Percentiles rank a stretch among this genome's conserved stretches.
Evolutionary conservation across 1,139 yeast species (phyloP).

Genomic region (Suhomyces chickasaworum): DNA sequence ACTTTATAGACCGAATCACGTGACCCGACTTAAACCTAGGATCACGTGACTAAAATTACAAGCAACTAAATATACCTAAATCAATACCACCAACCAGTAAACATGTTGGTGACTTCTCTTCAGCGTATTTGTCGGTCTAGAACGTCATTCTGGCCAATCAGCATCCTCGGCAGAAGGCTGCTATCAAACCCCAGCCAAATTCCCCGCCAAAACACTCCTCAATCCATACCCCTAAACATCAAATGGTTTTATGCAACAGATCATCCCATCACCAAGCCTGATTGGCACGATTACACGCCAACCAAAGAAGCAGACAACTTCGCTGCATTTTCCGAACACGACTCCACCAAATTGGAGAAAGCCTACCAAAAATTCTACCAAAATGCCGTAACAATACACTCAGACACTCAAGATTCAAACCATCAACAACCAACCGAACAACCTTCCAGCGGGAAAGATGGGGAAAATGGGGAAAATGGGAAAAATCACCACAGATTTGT

Average conservation of each 20-base stretch:
- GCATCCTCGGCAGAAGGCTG: too few relatives aligned
- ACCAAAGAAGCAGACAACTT: constrained; percentile 59
- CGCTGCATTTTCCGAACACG: constrained; percentile 66
- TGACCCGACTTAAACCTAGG: too few relatives aligned
- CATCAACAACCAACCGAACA: not conserved
- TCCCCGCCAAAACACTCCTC: not conserved
- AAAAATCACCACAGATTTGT: constrained; percentile 1
- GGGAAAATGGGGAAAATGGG: too few relatives aligned
- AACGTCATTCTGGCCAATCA: not conserved
- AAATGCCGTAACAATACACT: not conserved
- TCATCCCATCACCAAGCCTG: constrained; percentile 68
- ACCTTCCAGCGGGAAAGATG: not conserved
- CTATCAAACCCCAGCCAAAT: too few relatives aligned
- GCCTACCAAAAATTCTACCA: constrained; percentile 32
- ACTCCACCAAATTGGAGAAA: constrained; percentile 61
- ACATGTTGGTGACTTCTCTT: not conserved
- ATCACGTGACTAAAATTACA: not conserved
- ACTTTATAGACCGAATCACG: not conserved
- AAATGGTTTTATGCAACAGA: constrained; percentile 87
- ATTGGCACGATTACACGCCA: constrained; percentile 52
- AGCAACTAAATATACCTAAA: not conserved
- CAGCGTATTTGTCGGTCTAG: not conserved
- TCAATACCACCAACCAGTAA: not conserved
- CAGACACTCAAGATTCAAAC: not conserved
- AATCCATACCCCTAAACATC: constrained; percentile 13